These are phyloP conservation scores for Polytrichum commune DNA, from an alignment of 225 moss, liverwort and hornwort species.

Conservation along the genomic window DNA sequence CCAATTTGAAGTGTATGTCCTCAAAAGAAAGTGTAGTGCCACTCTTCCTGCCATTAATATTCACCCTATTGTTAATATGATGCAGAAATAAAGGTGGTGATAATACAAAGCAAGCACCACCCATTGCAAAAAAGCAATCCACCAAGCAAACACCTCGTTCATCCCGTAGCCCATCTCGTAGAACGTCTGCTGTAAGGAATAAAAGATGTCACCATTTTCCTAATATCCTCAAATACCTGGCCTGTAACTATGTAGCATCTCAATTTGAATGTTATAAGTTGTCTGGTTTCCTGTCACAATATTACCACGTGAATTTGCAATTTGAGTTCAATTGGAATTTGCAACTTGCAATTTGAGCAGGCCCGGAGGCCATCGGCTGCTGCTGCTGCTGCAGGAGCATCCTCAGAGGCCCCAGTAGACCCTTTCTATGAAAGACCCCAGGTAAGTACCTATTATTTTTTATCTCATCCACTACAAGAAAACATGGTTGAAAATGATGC, in stretches of 20 bases:
- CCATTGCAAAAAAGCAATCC: conserved; percentile 14
- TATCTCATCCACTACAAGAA: too few relatives aligned
- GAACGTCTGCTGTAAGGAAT: conserved; percentile 12
- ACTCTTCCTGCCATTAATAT: too few relatives aligned
- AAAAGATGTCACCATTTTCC: too few relatives aligned
- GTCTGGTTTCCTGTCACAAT: too few relatives aligned
- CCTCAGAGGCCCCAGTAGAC: conserved; percentile 18
- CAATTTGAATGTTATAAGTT: too few relatives aligned
- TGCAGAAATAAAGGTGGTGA: conserved; percentile 7
- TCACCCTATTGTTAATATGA: neutral
- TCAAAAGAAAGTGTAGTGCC: too few relatives aligned
- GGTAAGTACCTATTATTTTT: conserved; percentile 16
- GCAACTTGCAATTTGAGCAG: conserved; percentile 3
- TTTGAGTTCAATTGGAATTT: neutral
- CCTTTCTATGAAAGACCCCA: conserved; percentile 68
- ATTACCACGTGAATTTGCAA: neutral
- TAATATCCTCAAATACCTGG: too few relatives aligned
- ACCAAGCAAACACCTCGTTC: conserved; percentile 18
- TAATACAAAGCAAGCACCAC: neutral
- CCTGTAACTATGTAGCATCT: too few relatives aligned
- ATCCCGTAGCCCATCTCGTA: conserved; percentile 21
- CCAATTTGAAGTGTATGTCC: too few relatives aligned
- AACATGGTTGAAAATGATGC: too few relatives aligned
- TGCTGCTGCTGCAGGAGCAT: neutral
- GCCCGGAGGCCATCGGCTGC: conserved; percentile 15